Evolutionary conservation across 1,284 basidiomycete genomes (phyloP).

Genomic region (Coriolopsis trogii): DNA sequence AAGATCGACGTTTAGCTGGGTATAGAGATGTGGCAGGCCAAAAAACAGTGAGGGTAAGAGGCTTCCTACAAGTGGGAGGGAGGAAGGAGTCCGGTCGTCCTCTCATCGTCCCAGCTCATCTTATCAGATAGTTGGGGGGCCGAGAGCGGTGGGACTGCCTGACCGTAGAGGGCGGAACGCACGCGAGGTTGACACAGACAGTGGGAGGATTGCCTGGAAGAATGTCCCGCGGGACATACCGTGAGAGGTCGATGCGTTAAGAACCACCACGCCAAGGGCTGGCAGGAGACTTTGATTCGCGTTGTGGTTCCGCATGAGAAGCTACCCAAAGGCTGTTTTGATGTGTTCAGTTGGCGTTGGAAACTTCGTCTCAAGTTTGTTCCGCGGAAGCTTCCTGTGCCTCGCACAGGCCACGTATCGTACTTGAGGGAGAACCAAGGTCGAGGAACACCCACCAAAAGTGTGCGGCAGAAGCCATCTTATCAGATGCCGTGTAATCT

Average conservation of each 20-base stretch:
- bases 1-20: neutral
- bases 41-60: neutral
- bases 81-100: slow-evolving; percentile 16
- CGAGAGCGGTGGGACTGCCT: neutral
- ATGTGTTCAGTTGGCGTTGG: no score
- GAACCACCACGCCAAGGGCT: no score
- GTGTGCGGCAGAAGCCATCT: slow-evolving; percentile 2
- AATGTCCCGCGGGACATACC: no score
- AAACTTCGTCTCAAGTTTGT: no score
- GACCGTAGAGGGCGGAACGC: no score
- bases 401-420: no score
- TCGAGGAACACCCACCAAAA: no score
- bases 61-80: neutral
- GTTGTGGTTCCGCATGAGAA: neutral
- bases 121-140: slow-evolving; percentile 34
- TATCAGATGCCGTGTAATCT: slow-evolving; percentile 12
- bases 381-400: no score
- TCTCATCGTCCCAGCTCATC: slow-evolving; percentile 23
- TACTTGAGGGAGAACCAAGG: no score
- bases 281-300: neutral
- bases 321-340: neutral
- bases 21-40: no score
- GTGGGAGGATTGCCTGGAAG: slow-evolving; percentile 7
- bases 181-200: slow-evolving; percentile 1
- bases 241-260: no score